Conservation (phyloP, 2,329 filamentous ascomycete genomes). For the Zasmidium angulare region DNA sequence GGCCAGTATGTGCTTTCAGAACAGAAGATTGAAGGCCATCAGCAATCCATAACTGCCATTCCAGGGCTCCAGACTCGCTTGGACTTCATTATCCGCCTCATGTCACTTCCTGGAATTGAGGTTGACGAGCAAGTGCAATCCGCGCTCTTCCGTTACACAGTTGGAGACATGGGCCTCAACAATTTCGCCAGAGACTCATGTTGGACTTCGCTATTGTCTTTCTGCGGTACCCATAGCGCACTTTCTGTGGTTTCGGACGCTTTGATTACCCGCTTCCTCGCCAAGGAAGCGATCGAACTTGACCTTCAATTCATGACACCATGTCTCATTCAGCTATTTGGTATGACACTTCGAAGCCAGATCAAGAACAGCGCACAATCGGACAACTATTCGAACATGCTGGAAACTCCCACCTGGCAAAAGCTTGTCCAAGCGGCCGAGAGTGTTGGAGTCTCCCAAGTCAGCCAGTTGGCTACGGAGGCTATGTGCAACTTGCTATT, state of each 20-base stretch:
- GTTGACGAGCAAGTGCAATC: conserved; percentile 10
- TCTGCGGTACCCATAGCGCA: neutral
- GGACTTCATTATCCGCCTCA: conserved; percentile 58
- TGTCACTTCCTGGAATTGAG: conserved; percentile 9
- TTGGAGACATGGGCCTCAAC: conserved; percentile 22
- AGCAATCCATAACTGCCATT: neutral
- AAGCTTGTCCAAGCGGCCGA: conserved; percentile 23
- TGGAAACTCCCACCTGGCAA: conserved; percentile 20
- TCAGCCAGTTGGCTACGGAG: conserved; percentile 7
- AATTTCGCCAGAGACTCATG: conserved; percentile 19
- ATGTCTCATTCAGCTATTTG: conserved; percentile 13
- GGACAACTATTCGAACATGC: conserved; percentile 10
- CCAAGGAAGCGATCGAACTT: conserved; percentile 9
- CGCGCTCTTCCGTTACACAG: conserved; percentile 17
- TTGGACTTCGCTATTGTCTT: conserved; percentile 11
- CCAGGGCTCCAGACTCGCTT: conserved; percentile 37
- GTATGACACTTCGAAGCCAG: conserved; percentile 12
- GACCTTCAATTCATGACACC: conserved; percentile 14
- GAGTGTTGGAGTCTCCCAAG: conserved; percentile 5
- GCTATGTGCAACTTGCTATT: conserved; percentile 22
- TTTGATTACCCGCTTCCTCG: conserved; percentile 8
- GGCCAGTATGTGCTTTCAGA: conserved; percentile 33
- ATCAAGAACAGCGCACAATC: neutral
- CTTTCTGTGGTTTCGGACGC: neutral
- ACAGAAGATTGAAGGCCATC: conserved; percentile 19